Conservation (phyloP, 2,329 filamentous ascomycete species). For the Sclerotinia nivalis region DNA sequence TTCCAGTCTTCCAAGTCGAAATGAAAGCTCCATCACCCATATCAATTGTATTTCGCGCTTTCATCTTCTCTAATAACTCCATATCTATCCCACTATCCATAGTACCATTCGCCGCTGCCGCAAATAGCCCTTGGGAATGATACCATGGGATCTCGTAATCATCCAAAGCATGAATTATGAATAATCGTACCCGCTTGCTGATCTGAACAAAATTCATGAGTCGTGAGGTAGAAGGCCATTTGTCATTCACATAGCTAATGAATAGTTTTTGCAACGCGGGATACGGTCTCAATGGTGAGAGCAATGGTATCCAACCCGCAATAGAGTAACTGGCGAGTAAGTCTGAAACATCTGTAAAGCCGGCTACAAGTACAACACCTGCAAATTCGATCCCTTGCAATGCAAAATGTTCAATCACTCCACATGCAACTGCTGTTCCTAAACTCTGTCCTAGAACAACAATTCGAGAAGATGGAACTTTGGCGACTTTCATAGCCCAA, state of each 20-base stretch:
- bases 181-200: constrained; percentile 62
- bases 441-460: constrained; percentile 84
- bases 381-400: constrained; percentile 66
- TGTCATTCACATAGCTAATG: constrained; percentile 68
- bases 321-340: constrained; percentile 76
- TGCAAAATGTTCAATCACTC: constrained; percentile 70
- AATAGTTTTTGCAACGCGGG: constrained; percentile 64
- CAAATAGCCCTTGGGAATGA: constrained; percentile 66
- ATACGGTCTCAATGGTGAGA: constrained; percentile 71
- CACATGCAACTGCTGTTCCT: constrained; percentile 80
- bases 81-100: constrained; percentile 41
- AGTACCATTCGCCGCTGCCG: constrained; percentile 56
- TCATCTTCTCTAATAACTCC: constrained; percentile 37
- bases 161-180: constrained; percentile 76
- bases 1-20: constrained; percentile 39
- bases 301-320: constrained; percentile 73
- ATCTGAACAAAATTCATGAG: constrained; percentile 57
- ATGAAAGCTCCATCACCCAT: constrained; percentile 41
- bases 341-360: constrained; percentile 72
- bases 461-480: constrained; percentile 69
- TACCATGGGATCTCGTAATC: constrained; percentile 80
- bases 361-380: constrained; percentile 75
- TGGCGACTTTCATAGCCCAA: constrained; percentile 65
- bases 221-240: constrained; percentile 73
- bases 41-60: constrained; percentile 38